Evolutionary conservation across 140 eudicot species (phyloP), one percentile per base, ranked within the genome.

Genomic region (Erigeron philadelphicus): DNA sequence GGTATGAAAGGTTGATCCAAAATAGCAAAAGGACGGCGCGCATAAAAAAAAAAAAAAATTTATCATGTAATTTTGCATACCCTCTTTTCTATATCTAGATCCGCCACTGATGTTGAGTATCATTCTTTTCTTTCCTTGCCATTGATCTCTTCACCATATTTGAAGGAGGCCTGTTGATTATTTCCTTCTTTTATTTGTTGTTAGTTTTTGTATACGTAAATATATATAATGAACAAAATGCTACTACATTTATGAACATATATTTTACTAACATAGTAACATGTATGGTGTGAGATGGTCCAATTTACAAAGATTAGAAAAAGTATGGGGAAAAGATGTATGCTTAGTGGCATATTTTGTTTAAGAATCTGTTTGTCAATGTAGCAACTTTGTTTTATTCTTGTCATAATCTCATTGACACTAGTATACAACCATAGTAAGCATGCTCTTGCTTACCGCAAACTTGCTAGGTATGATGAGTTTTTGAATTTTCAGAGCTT

Each of bases 371-470:
- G 12, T 7, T 45, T 5, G 9, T 45, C 1, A 16, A n/a, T 53
- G 21, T 49, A 6, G 56, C 56, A 49, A 10, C 11, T 49, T 3
- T 16, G 11, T 50, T 50, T 11, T 50, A 16, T 18, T 12, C 12
- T 15, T 50, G n/a, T 50, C 57, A 7, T 12, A 12, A n/a, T 19
- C 17, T 50, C 17, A 7, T 5, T 50, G 57, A 50, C 8, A 23
- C 25, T 15, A 23, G 56, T 61, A 25, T 44, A 23, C 59, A 21
- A 71, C 47, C 48, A 25, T 15, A 5, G 41, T 23, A 60, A 15
- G 50, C 49, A 21, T 9, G 58, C 66, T 11, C 56, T 43, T 56
- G 41, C 74, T 55, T 40, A 42, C 8, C 19, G 40, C 42, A 67
- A 31, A 67, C 61, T 50, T 67, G 49, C 38, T 15, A 25, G 2